Conservation (phyloP, 2,329 filamentous ascomycete genomes). For the Penicillium sp. region DNA sequence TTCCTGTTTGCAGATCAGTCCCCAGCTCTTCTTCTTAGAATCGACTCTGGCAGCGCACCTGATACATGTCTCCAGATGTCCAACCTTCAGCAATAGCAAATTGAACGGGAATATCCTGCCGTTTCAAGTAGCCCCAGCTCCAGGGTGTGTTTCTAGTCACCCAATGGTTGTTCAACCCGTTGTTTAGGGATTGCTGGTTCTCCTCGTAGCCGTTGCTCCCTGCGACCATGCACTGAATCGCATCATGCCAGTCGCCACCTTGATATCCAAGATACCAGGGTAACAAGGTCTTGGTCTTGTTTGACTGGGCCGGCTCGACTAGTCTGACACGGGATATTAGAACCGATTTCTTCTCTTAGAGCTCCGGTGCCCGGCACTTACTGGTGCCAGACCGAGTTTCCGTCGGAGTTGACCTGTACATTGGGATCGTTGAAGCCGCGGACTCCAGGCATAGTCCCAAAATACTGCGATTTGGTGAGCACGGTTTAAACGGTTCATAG, state of each 20-base stretch:
- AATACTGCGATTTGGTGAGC: conserved; percentile 38
- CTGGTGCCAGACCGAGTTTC: conserved; percentile 43
- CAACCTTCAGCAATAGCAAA: conserved; percentile 49
- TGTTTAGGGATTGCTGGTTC: conserved; percentile 47
- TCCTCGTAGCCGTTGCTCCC: conserved; percentile 46
- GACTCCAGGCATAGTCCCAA: conserved; percentile 49
- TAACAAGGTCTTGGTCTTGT: conserved; percentile 38
- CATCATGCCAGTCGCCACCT: conserved; percentile 43
- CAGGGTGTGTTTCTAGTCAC: conserved; percentile 47
- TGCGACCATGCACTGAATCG: conserved; percentile 48
- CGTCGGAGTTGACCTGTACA: conserved; percentile 42
- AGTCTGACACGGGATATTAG: conserved; percentile 19
- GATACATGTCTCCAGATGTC: conserved; percentile 51
- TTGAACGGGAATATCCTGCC: conserved; percentile 48
- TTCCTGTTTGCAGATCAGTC: conserved; percentile 29
- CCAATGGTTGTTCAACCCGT: conserved; percentile 48
- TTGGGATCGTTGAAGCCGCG: conserved; percentile 51
- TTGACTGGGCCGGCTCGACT: conserved; percentile 35
- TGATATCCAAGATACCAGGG: conserved; percentile 51
- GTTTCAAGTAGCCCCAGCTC: conserved; percentile 46
- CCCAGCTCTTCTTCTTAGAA: too few species aligned
- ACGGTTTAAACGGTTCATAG: not conserved
- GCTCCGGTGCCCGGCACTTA: conserved; percentile 21
- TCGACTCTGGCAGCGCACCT: conserved; percentile 21
- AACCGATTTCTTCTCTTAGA: not conserved